Evolutionary conservation across 352 stramenopile species (phyloP).

Genomic region (Pythium guiyangense): DNA sequence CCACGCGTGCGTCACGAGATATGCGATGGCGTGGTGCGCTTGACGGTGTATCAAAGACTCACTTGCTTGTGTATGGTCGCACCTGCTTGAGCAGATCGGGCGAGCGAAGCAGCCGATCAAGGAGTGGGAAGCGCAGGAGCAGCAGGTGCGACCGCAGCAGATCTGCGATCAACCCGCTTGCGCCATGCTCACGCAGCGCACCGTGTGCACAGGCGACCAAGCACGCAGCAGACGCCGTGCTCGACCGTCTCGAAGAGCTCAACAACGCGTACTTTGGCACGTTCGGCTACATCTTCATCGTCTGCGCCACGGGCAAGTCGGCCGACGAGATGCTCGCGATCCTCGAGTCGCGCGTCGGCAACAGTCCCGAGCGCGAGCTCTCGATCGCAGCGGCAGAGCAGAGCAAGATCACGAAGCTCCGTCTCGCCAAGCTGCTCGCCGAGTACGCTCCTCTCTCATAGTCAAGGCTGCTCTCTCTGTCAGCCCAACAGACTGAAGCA

Average conservation of each 20-base stretch:
- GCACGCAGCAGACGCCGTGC: conserved; percentile 32
- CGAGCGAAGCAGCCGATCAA: conserved; percentile 60
- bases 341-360: conserved; percentile 48
- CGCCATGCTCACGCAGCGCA: no score
- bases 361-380: conserved; percentile 42
- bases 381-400: conserved; percentile 59
- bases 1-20: conserved; percentile 29
- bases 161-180: no score
- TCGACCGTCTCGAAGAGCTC: conserved; percentile 59
- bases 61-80: background rate
- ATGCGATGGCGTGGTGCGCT: background rate
- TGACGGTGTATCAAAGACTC: background rate
- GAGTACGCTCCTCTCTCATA: conserved; percentile 28
- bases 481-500: background rate
- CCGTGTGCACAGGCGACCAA: conserved; percentile 36
- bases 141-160: conserved; percentile 28
- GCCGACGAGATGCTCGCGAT: conserved; percentile 71
- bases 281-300: conserved; percentile 80
- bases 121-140: conserved; percentile 71
- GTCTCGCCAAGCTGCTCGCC: conserved; percentile 57
- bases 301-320: conserved; percentile 77
- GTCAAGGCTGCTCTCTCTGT: background rate
- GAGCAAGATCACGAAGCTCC: conserved; percentile 76
- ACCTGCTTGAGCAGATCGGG: conserved; percentile 39
- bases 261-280: conserved; percentile 67